A percentile compares a stretch with the other conserved stretches of the same genome.
These are phyloP conservation scores for Diversispora epigaea DNA, from an alignment of 192 early-diverging fungal genomes.

Conservation along the genomic window DNA sequence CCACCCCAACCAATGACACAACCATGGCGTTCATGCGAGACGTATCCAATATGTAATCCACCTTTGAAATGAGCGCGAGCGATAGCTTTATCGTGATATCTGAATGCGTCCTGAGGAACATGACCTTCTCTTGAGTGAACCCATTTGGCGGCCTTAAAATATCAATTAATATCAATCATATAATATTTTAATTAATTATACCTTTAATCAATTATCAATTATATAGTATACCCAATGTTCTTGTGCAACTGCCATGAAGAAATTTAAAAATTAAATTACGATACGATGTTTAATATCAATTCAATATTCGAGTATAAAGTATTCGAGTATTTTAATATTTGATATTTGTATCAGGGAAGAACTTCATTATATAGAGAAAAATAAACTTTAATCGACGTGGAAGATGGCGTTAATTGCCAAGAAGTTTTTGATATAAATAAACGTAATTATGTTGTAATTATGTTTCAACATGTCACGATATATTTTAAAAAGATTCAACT, in stretches of 20 bases:
- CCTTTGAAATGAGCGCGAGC: background rate
- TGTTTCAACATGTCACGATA: too few relatives aligned
- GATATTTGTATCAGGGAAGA: too few relatives aligned
- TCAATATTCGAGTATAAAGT: too few relatives aligned
- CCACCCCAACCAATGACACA: background rate
- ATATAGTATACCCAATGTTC: slow-evolving; percentile 5
- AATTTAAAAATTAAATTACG: too few relatives aligned
- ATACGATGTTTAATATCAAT: too few relatives aligned
- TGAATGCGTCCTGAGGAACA: background rate
- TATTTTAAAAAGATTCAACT: too few relatives aligned
- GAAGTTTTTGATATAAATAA: too few relatives aligned
- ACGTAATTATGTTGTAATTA: too few relatives aligned
- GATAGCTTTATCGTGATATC: background rate
- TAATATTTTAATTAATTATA: background rate
- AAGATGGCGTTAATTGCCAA: too few relatives aligned
- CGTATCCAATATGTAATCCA: slow-evolving; percentile 4
- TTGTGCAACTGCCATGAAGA: slow-evolving; percentile 9
- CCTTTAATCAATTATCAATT: background rate
- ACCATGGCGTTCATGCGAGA: background rate
- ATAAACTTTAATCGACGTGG: too few relatives aligned
- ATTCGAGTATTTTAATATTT: too few relatives aligned
- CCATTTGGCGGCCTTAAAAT: background rate
- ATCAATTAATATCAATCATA: background rate
- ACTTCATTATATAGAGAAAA: too few relatives aligned
- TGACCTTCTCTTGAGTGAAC: background rate